These are phyloP conservation scores for Lonicera japonica DNA, from an alignment of 129 eudicot species.

Conservation along the genomic window DNA sequence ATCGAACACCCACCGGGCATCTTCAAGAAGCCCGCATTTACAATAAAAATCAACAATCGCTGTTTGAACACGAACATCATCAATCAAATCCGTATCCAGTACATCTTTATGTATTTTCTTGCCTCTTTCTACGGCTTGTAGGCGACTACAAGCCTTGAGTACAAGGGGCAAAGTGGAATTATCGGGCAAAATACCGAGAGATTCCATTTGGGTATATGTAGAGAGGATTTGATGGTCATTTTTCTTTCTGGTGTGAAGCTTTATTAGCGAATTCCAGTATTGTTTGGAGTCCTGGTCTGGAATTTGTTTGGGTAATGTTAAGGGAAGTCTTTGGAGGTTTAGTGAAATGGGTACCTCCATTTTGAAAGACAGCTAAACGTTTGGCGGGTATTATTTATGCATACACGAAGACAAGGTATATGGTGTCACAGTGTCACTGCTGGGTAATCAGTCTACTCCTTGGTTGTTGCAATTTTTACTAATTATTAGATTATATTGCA, in stretches of 20 bases:
- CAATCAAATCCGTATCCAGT: conserved; percentile 11
- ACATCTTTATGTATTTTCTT: conserved; percentile 34
- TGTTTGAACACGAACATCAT: conserved; percentile 40
- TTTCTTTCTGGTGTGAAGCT: conserved; percentile 37
- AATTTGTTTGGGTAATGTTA: conserved; percentile 19
- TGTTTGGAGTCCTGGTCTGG: conserved; percentile 18
- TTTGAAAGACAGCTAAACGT: conserved; percentile 21
- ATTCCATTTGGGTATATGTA: conserved; percentile 49
- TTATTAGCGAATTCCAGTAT: conserved; percentile 42
- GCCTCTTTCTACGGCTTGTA: conserved; percentile 38
- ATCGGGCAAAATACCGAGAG: conserved; percentile 35
- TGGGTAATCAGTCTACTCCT: no score
- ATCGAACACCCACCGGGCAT: conserved; percentile 48
- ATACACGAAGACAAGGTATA: not conserved
- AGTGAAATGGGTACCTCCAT: conserved; percentile 35
- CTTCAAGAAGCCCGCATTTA: conserved; percentile 34
- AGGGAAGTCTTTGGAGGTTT: conserved; percentile 20
- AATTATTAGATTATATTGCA: no score
- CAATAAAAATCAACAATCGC: conserved; percentile 43
- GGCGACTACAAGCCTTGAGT: conserved; percentile 49
- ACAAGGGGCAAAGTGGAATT: conserved; percentile 45
- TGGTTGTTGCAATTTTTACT: no score
- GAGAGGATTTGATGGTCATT: conserved; percentile 43
- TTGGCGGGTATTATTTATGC: not conserved
- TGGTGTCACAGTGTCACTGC: no score